phyloP scores from a whole-genome alignment of 2,329 filamentous ascomycete genomes.

The Knufia petricola region DNA sequence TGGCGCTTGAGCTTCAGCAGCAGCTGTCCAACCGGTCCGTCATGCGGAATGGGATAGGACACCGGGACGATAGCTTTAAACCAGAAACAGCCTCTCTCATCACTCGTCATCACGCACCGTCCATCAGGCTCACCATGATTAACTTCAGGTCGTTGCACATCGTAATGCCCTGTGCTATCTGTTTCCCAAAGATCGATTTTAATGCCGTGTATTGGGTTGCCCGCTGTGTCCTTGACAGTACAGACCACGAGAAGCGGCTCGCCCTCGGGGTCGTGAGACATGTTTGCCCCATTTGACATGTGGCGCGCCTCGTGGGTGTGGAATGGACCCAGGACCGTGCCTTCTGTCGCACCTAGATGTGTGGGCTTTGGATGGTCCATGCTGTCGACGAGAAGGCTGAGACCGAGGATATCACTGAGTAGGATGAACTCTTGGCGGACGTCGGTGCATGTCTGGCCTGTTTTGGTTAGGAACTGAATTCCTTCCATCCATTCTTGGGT shows the following conservation, averaged over 20 bases:
- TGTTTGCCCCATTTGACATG: conserved; percentile 45
- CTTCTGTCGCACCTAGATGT: conserved; percentile 52
- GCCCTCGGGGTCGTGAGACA: conserved; percentile 61
- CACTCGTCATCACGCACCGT: conserved; percentile 59
- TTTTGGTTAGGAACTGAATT: conserved; percentile 59
- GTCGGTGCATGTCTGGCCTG: conserved; percentile 64
- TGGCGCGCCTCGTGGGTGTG: conserved; percentile 66
- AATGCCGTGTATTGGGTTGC: conserved; percentile 53
- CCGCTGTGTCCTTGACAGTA: conserved; percentile 55
- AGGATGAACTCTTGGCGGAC: conserved; percentile 73
- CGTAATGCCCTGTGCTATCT: conserved; percentile 69
- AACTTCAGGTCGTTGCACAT: conserved; percentile 60
- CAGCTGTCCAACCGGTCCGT: conserved; percentile 71
- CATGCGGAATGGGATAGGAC: conserved; percentile 73
- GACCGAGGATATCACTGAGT: conserved; percentile 67
- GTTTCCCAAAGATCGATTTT: conserved; percentile 82
- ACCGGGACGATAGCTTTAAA: conserved; percentile 79
- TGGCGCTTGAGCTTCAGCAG: conserved; percentile 60
- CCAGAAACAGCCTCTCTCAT: conserved; percentile 67
- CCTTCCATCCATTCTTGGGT: conserved; percentile 70
- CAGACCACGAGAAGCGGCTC: conserved; percentile 65
- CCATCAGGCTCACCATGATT: conserved; percentile 55
- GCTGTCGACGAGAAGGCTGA: conserved; percentile 69
- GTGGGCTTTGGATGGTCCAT: conserved; percentile 75
- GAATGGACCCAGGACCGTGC: conserved; percentile 72